phyloP scores from a whole-genome alignment of 257 asterid genomes.

The Schizonepeta tenuifolia region DNA sequence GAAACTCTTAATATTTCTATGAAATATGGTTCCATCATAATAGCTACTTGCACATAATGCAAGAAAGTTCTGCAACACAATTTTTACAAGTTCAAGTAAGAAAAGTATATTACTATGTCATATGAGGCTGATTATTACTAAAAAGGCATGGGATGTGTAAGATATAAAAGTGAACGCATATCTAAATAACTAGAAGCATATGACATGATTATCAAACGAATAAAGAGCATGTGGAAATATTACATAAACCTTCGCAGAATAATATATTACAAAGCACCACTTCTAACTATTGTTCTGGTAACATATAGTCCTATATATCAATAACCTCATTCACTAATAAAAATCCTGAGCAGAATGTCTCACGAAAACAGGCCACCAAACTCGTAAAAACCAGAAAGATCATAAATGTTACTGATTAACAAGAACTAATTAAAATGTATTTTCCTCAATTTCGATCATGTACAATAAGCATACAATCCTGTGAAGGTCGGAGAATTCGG shows the following conservation, averaged over 20 bases:
- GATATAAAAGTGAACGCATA: slow-evolving; percentile 4
- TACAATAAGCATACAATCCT: neutral
- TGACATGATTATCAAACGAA: neutral
- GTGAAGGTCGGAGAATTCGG: neutral
- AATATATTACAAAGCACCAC: neutral
- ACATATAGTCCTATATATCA: neutral
- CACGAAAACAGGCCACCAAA: neutral
- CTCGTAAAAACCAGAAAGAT: neutral
- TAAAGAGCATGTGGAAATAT: neutral
- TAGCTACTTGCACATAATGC: slow-evolving; percentile 91
- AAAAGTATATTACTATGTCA: neutral
- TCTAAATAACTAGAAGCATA: neutral
- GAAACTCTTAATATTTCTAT: slow-evolving; percentile 91
- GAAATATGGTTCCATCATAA: slow-evolving; percentile 94
- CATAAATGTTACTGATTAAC: neutral
- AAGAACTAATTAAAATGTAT: neutral
- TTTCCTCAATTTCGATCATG: neutral
- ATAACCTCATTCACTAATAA: neutral
- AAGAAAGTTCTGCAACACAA: slow-evolving; percentile 78
- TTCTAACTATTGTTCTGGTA: neutral
- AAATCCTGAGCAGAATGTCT: neutral
- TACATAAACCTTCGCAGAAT: neutral
- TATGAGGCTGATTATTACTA: neutral
- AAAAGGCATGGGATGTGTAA: neutral
- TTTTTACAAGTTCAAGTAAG: slow-evolving; percentile 16